Conservation (phyloP, 2,329 filamentous ascomycete genomes). For the Talaromyces sp. region DNA sequence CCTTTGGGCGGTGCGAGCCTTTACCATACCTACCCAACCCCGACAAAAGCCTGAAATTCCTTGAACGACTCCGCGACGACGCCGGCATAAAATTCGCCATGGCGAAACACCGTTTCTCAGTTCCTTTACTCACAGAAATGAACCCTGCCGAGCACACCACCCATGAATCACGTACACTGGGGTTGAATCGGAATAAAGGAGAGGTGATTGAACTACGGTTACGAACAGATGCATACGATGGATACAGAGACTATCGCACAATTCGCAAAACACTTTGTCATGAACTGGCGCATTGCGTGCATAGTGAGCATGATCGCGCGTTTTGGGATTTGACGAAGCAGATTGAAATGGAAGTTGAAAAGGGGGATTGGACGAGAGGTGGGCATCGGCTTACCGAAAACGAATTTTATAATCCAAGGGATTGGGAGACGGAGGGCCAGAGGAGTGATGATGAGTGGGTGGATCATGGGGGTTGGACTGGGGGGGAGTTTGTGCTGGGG, state of each 20-base stretch:
- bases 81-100: slow-evolving; percentile 80
- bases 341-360: slow-evolving; percentile 81
- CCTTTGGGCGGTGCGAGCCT: slow-evolving; percentile 71
- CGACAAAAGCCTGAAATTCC: slow-evolving; percentile 62
- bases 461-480: slow-evolving; percentile 71
- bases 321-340: slow-evolving; percentile 87
- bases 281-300: slow-evolving; percentile 89
- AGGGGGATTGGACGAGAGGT: slow-evolving; percentile 68
- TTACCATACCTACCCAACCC: slow-evolving; percentile 73
- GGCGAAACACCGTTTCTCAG: slow-evolving; percentile 76
- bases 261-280: slow-evolving; percentile 91
- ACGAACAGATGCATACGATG: slow-evolving; percentile 89
- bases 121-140: slow-evolving; percentile 90
- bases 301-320: slow-evolving; percentile 71
- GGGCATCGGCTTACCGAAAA: slow-evolving; percentile 57
- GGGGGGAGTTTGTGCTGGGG: slow-evolving; percentile 69
- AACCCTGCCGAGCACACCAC: slow-evolving; percentile 79
- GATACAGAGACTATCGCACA: slow-evolving; percentile 85
- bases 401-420: slow-evolving; percentile 55
- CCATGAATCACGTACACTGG: slow-evolving; percentile 74
- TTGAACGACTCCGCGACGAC: slow-evolving; percentile 72
- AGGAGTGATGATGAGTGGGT: slow-evolving; percentile 46
- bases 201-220: slow-evolving; percentile 86
- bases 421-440: slow-evolving; percentile 49
- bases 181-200: slow-evolving; percentile 79